phyloP scores from a whole-genome alignment of 129 eudicot genomes.

The Escallonia herrerae region DNA sequence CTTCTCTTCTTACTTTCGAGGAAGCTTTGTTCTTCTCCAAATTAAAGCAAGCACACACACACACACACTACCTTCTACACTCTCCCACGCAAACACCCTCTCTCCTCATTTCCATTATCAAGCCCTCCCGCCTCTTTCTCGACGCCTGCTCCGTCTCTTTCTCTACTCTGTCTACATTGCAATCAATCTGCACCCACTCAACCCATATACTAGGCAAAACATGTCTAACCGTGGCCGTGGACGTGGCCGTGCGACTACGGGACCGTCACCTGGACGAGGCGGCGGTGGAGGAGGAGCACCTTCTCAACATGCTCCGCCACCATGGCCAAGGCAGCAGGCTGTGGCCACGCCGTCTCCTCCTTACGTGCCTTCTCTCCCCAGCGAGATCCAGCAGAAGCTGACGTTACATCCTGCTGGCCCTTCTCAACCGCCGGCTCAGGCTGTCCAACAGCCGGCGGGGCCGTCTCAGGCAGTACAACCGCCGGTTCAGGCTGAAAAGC shows the following conservation, averaged over 20 bases:
- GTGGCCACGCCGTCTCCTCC: neutral
- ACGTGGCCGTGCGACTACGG: constrained; percentile 5
- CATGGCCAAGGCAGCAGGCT: neutral
- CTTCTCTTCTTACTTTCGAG: too few species aligned
- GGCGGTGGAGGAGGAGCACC: neutral
- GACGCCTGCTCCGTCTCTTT: too few species aligned
- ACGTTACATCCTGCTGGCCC: neutral
- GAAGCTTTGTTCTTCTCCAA: too few species aligned
- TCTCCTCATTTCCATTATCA: too few species aligned
- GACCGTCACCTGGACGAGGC: neutral
- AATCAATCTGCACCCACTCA: too few species aligned
- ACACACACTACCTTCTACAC: too few species aligned
- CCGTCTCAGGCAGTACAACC: neutral
- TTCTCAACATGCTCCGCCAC: neutral
- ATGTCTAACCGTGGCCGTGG: constrained; percentile 41
- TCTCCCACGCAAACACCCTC: too few species aligned
- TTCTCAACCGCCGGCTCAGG: neutral
- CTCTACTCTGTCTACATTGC: too few species aligned
- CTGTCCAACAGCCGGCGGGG: neutral
- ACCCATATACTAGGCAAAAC: neutral
- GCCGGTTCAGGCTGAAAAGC: neutral
- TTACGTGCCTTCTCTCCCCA: neutral
- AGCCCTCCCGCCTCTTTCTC: too few species aligned
- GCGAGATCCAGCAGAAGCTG: constrained; percentile 12
- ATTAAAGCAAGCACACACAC: too few species aligned